Percentiles rank a stretch among this genome's conserved stretches.
Evolutionary conservation across 2,329 filamentous ascomycete species (phyloP).

Genomic region (Scedosporium aurantiacum): DNA sequence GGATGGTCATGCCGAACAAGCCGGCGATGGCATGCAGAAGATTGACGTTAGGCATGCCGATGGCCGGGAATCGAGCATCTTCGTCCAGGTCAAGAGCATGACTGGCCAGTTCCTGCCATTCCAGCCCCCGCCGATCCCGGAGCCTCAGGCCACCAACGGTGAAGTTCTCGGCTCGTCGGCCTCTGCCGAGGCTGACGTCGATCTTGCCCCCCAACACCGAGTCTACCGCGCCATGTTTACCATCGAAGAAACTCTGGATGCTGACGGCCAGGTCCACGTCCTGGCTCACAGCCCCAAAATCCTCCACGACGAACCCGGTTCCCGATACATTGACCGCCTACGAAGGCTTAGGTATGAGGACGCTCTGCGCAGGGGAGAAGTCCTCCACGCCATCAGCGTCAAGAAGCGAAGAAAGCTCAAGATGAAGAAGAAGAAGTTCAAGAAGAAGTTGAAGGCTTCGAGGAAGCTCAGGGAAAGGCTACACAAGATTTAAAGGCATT

Average conservation of each 20-base stretch:
- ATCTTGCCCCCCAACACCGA: slow-evolving; percentile 35
- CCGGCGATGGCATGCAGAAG: slow-evolving; percentile 36
- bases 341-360: slow-evolving; percentile 50
- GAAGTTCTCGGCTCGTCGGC: slow-evolving; percentile 16
- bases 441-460: slow-evolving; percentile 94
- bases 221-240: slow-evolving; percentile 55
- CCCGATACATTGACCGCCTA: slow-evolving; percentile 58
- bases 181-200: slow-evolving; percentile 19
- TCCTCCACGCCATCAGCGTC: slow-evolving; percentile 78
- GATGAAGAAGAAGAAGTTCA: slow-evolving; percentile 99
- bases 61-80: slow-evolving; percentile 46
- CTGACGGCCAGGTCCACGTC: slow-evolving; percentile 48
- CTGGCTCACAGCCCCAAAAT: slow-evolving; percentile 49
- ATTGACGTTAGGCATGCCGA: slow-evolving; percentile 45
- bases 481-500: slow-evolving; percentile 44
- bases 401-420: slow-evolving; percentile 86
- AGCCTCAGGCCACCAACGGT: slow-evolving; percentile 17
- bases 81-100: slow-evolving; percentile 57
- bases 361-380: slow-evolving; percentile 33
- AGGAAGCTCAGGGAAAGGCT: slow-evolving; percentile 79
- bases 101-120: slow-evolving; percentile 68
- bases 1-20: slow-evolving; percentile 26
- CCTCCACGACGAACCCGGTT: slow-evolving; percentile 33
- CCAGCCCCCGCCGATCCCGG: slow-evolving; percentile 69
- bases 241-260: slow-evolving; percentile 54